Conservation (phyloP, 768 basidiomycete species). For the Suillus subluteus region DNA sequence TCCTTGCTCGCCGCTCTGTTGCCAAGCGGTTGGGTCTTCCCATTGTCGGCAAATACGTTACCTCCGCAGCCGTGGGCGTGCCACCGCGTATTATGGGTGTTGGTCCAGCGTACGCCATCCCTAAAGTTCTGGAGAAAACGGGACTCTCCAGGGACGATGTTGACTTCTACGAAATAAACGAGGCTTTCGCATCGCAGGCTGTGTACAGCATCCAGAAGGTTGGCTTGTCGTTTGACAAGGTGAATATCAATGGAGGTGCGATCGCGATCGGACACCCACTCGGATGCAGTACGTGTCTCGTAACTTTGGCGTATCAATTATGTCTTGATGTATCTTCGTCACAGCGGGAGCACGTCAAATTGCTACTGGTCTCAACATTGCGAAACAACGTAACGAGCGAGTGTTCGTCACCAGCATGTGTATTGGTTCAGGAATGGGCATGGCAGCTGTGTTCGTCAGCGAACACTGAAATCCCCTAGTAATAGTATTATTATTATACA, state of each 20-base stretch:
- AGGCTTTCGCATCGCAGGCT: slow-evolving; percentile 87
- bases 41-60: slow-evolving; percentile 84
- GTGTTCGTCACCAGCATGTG: slow-evolving; percentile 93
- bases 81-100: slow-evolving; percentile 91
- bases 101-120: slow-evolving; percentile 89
- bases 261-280: slow-evolving; percentile 91
- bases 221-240: slow-evolving; percentile 73
- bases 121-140: slow-evolving; percentile 65
- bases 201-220: slow-evolving; percentile 73
- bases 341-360: slow-evolving; percentile 85
- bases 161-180: slow-evolving; percentile 93
- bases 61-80: slow-evolving; percentile 72
- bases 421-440: slow-evolving; percentile 88
- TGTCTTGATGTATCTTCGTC: neutral
- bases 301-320: slow-evolving; percentile 12
- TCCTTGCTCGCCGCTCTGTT: slow-evolving; percentile 77
- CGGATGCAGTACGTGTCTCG: slow-evolving; percentile 66
- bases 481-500: neutral
- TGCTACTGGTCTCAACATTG: slow-evolving; percentile 81
- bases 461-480: slow-evolving; percentile 60
- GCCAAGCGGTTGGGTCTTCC: slow-evolving; percentile 86
- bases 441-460: slow-evolving; percentile 85
- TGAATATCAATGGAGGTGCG: slow-evolving; percentile 87
- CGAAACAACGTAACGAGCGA: slow-evolving; percentile 74
- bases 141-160: slow-evolving; percentile 72